These are phyloP conservation scores for Lodderomyces oxycetoniae DNA, from an alignment of 1,139 yeast genomes.

Conservation along the genomic window DNA sequence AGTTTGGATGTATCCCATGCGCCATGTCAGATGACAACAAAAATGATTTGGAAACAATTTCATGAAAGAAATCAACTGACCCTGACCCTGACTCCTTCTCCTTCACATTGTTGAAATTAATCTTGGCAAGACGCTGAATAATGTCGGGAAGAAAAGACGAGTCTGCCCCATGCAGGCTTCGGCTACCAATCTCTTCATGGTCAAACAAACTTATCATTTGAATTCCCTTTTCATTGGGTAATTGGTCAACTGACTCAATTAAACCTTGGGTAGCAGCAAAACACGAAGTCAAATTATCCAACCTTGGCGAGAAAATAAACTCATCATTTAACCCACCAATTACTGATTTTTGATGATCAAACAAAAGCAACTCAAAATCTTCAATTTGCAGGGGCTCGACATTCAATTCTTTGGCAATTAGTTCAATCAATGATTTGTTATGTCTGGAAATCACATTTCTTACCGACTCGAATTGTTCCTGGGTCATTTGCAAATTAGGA, in stretches of 20 bases:
- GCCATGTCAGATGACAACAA: conserved; percentile 94
- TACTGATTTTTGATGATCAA: conserved; percentile 76
- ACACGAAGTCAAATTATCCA: conserved; percentile 87
- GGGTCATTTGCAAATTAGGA: conserved; percentile 39
- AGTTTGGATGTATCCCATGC: conserved; percentile 95
- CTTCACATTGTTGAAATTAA: conserved; percentile 19
- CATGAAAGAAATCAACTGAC: conserved; percentile 37
- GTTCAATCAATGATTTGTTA: conserved; percentile 59
- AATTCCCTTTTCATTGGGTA: conserved; percentile 51
- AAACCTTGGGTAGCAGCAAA: conserved; percentile 73
- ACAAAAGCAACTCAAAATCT: conserved; percentile 87
- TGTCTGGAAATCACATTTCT: conserved; percentile 70
- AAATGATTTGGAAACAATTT: conserved; percentile 77
- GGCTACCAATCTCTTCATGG: conserved; percentile 93
- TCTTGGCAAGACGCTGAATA: conserved; percentile 57
- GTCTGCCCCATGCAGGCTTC: conserved; percentile 95
- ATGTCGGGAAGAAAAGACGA: conserved; percentile 84
- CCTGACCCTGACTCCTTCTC: conserved; percentile 13
- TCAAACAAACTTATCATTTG: conserved; percentile 79
- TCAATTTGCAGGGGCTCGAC: conserved; percentile 55
- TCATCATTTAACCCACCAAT: conserved; percentile 89
- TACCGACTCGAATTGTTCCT: conserved; percentile 61
- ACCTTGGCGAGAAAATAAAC: conserved; percentile 87
- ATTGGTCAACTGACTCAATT: conserved; percentile 44
- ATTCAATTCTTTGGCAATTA: conserved; percentile 62